Base-by-base conservation (phyloP, 208 protist genomes). In the Wallacemonas sp. region DNA sequence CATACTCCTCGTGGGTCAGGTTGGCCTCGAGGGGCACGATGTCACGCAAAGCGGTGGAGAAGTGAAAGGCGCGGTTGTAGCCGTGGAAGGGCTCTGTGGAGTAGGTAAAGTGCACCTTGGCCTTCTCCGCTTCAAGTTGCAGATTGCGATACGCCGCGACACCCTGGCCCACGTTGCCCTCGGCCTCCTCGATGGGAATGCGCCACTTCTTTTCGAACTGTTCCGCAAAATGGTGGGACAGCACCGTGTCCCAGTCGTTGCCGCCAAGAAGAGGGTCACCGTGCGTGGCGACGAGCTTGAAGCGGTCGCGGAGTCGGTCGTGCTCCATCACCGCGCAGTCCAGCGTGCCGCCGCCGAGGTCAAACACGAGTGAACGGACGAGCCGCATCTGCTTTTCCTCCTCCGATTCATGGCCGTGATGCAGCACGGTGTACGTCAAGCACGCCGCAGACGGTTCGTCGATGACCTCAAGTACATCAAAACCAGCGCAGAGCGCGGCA, bases 391-490 rank as follows among this genome's bases (percentile, higher is more conserved):
- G 14, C 54, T 31, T 70, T 42, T 66, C 42, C 22, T 36, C 33
- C 33, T 70, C 55, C n/a, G 26, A 36, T 14, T 61, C 46, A 39
- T 28, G 51, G 21, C 42, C 39, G 4, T 66, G 46, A 36, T 79
- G 53, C 14, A 96, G 72, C 19, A 93, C 89, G 28, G 88, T 95
- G 82, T 96, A 84, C 22, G 93, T 77, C 14, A 97, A 75, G 66
- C 88, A 94, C 21, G 93, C 90, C 0, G 93, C 93, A 4, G 90
- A 95, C 21, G 90, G 93, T 61, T 97, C 93, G 69, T 97, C 91
- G 71, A 97, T 96, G n/a, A 97, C 77, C 70, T 96, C 89, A 9
- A 95, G 81, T 34, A 97, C 93, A 67, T 97, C 93, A 49, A 97
- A 93, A 27, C 91, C 91, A 0, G 93, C 93, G 34, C 79, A 84